Percentiles rank a stretch among this genome's conserved stretches.
Evolutionary conservation across 345 rosid species (phyloP).

Genomic region (Geranium rotundifolium): DNA sequence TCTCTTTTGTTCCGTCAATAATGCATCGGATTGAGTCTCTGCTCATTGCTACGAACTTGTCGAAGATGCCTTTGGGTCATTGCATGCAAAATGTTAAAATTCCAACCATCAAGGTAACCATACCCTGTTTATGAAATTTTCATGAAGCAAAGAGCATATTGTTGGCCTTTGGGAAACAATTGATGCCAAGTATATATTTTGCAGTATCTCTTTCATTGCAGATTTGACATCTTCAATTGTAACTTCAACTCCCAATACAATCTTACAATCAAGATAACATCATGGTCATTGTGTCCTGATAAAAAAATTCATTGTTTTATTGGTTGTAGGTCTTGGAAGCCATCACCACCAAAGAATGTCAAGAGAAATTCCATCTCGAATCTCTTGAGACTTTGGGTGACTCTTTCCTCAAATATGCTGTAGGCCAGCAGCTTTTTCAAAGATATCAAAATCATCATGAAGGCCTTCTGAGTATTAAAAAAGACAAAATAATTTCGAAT

Average conservation of each 20-base stretch:
- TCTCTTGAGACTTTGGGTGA: slow-evolving; percentile 91
- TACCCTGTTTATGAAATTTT: neutral
- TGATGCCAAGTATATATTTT: no score
- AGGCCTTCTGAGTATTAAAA: slow-evolving; percentile 68
- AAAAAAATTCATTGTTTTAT: neutral
- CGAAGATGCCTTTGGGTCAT: slow-evolving; percentile 35
- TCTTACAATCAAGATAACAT: no score
- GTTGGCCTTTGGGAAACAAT: no score
- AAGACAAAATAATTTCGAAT: slow-evolving; percentile 53
- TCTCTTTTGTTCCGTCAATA: slow-evolving; percentile 58
- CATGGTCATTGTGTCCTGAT: neutral
- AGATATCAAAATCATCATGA: slow-evolving; percentile 41
- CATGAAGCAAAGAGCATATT: neutral
- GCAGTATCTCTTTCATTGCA: no score
- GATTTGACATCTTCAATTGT: neutral
- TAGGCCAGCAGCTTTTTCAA: slow-evolving; percentile 61
- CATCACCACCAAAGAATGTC: slow-evolving; percentile 71
- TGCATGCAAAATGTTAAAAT: slow-evolving; percentile 30
- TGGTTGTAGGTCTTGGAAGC: slow-evolving; percentile 67
- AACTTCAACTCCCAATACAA: neutral
- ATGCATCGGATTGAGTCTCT: slow-evolving; percentile 71
- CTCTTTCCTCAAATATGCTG: slow-evolving; percentile 80
- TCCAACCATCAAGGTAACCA: slow-evolving; percentile 62
- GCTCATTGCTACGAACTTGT: slow-evolving; percentile 60
- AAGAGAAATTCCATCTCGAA: slow-evolving; percentile 70